Evolutionary conservation across 306 rosid species (phyloP).

Genomic region (Betula pendula): DNA sequence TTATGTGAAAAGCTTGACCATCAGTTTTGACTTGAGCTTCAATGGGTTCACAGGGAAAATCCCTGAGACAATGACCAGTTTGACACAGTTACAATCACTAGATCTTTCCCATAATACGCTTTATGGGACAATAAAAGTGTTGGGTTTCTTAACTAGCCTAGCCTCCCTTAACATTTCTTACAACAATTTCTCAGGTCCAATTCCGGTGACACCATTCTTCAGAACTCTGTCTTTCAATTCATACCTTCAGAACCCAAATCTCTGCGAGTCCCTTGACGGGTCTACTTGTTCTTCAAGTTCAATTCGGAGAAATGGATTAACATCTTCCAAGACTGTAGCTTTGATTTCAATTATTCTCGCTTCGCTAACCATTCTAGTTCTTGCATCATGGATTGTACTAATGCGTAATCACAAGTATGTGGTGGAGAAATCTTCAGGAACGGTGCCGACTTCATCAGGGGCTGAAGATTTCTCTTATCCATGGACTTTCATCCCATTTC

Average conservation of each 20-base stretch:
- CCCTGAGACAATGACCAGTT: slow-evolving; percentile 62
- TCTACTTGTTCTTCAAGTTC: slow-evolving; percentile 71
- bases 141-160: slow-evolving; percentile 77
- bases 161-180: slow-evolving; percentile 75
- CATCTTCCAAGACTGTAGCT: slow-evolving; percentile 65
- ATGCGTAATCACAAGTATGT: slow-evolving; percentile 54
- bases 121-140: slow-evolving; percentile 65
- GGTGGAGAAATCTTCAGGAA: slow-evolving; percentile 51
- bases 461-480: slow-evolving; percentile 98
- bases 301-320: slow-evolving; percentile 48
- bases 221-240: slow-evolving; percentile 65
- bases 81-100: slow-evolving; percentile 80
- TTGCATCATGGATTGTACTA: slow-evolving; percentile 76
- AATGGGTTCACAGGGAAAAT: slow-evolving; percentile 75
- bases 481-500: slow-evolving; percentile 97
- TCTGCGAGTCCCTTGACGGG: slow-evolving; percentile 84
- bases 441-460: slow-evolving; percentile 45
- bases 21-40: slow-evolving; percentile 83
- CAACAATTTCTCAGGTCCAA: slow-evolving; percentile 93
- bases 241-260: slow-evolving; percentile 56
- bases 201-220: slow-evolving; percentile 84
- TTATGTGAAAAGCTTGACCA: slow-evolving; percentile 77
- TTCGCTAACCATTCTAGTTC: slow-evolving; percentile 55
- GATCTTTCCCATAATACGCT: slow-evolving; percentile 85
- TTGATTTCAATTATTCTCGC: slow-evolving; percentile 57